phyloP scores from a whole-genome alignment of 2,329 filamentous ascomycete species.

The Ramularia endophylla region DNA sequence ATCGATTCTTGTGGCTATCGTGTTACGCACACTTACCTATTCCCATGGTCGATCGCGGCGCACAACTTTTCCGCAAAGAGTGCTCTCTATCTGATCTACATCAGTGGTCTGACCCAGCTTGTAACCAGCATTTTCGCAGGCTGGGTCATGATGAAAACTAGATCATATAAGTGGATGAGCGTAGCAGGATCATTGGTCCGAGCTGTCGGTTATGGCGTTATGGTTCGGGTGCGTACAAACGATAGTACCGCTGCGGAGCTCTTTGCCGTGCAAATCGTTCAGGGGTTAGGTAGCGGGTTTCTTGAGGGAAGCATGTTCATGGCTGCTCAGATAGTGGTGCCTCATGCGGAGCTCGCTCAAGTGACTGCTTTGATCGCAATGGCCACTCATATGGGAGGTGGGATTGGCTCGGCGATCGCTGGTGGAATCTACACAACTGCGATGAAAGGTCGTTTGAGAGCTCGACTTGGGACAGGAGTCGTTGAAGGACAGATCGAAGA shows the following conservation, averaged over 20 bases:
- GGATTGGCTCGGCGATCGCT: conserved; percentile 38
- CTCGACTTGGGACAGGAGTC: conserved; percentile 32
- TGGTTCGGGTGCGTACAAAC: conserved; percentile 44
- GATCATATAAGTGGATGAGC: conserved; percentile 45
- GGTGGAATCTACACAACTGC: conserved; percentile 48
- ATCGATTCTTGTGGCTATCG: conserved; percentile 42
- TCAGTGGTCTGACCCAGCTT: conserved; percentile 36
- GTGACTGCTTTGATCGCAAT: conserved; percentile 42
- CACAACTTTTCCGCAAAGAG: conserved; percentile 37
- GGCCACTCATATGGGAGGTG: conserved; percentile 31
- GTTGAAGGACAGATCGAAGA: conserved; percentile 30
- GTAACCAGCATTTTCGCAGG: conserved; percentile 32
- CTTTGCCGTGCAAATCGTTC: conserved; percentile 44
- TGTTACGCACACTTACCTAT: conserved; percentile 45
- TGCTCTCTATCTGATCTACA: conserved; percentile 38
- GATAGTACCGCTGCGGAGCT: conserved; percentile 42
- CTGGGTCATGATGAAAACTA: conserved; percentile 39
- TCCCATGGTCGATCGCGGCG: conserved; percentile 42
- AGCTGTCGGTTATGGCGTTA: conserved; percentile 45
- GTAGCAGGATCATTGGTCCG: conserved; percentile 39
- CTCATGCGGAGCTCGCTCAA: conserved; percentile 43
- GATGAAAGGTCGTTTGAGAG: conserved; percentile 34
- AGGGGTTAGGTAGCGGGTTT: conserved; percentile 45
- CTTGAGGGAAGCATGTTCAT: conserved; percentile 33
- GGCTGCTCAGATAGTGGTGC: conserved; percentile 36